These are phyloP conservation scores for Picochlorum sp. DNA, from an alignment of 139 green algal species.

Conservation along the genomic window DNA sequence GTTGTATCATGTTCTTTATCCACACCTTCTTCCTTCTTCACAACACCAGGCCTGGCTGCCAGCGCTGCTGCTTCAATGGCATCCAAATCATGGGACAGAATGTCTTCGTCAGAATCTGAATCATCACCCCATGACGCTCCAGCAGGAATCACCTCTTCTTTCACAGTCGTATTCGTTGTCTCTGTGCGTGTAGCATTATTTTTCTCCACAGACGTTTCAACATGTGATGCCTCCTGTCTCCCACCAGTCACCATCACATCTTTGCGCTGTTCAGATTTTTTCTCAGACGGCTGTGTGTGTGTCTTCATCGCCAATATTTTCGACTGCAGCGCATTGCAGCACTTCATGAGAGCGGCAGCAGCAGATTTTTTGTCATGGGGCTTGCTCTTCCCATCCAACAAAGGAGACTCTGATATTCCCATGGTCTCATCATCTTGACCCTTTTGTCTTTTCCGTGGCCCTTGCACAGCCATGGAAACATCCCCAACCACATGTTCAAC, in stretches of 20 bases:
- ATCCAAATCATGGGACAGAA: not conserved
- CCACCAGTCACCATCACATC: not conserved
- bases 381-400: not conserved
- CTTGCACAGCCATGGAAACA: too few relatives aligned
- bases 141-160: not conserved
- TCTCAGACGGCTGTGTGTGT: not conserved
- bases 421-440: too few relatives aligned
- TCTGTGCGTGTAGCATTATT: too few relatives aligned
- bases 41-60: too few relatives aligned
- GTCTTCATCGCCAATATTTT: not conserved
- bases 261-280: not conserved
- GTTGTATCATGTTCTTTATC: not conserved
- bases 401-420: not conserved
- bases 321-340: conserved; percentile 1
- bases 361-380: not conserved
- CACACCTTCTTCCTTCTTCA: conserved; percentile 1
- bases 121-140: not conserved
- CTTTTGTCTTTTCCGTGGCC: too few relatives aligned
- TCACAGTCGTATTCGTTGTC: too few relatives aligned
- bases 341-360: not conserved
- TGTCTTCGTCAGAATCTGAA: not conserved
- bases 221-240: too few relatives aligned
- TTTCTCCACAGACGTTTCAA: too few relatives aligned
- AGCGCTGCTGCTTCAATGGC: not conserved
- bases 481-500: not conserved